These are phyloP conservation scores for Boletus tylopilopsis DNA, from an alignment of 768 basidiomycete genomes.

Conservation along the genomic window DNA sequence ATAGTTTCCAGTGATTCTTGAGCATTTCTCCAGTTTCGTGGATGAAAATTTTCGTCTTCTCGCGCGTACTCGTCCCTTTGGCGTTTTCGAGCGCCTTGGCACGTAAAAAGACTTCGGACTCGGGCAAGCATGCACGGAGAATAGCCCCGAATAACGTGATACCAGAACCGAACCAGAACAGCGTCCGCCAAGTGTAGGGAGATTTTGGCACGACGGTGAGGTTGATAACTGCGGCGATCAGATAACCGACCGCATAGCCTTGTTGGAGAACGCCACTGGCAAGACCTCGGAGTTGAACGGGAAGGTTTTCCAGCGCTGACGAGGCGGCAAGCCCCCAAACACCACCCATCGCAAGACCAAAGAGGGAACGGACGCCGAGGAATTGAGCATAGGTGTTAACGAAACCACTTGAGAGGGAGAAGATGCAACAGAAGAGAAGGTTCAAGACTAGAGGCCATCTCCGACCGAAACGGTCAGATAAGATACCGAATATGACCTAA, in stretches of 20 bases:
- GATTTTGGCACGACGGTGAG: slow-evolving; percentile 47
- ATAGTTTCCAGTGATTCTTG: slow-evolving; percentile 75
- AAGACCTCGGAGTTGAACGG: slow-evolving; percentile 81
- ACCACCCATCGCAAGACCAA: slow-evolving; percentile 87
- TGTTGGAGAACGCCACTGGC: slow-evolving; percentile 84
- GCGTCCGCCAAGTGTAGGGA: slow-evolving; percentile 57
- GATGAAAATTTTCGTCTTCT: slow-evolving; percentile 71
- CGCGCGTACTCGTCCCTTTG: slow-evolving; percentile 30
- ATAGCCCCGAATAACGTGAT: slow-evolving; percentile 67
- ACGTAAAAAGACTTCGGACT: slow-evolving; percentile 69
- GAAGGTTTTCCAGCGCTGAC: slow-evolving; percentile 86
- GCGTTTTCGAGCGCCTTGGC: slow-evolving; percentile 55
- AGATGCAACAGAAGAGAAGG: slow-evolving; percentile 61
- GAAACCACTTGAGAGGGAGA: slow-evolving; percentile 82
- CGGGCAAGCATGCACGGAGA: slow-evolving; percentile 67
- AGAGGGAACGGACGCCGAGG: slow-evolving; percentile 76
- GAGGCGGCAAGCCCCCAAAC: slow-evolving; percentile 84
- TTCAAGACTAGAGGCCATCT: slow-evolving; percentile 90
- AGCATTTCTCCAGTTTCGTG: slow-evolving; percentile 73
- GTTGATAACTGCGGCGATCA: slow-evolving; percentile 82
- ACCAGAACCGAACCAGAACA: slow-evolving; percentile 81
- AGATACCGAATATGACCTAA: slow-evolving; percentile 68
- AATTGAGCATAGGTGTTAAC: slow-evolving; percentile 74
- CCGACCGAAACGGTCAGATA: slow-evolving; percentile 87
- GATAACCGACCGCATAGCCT: slow-evolving; percentile 85